Evolutionary conservation across 2,329 filamentous ascomycete genomes (phyloP).

Genomic region (Corynespora cassiicola): DNA sequence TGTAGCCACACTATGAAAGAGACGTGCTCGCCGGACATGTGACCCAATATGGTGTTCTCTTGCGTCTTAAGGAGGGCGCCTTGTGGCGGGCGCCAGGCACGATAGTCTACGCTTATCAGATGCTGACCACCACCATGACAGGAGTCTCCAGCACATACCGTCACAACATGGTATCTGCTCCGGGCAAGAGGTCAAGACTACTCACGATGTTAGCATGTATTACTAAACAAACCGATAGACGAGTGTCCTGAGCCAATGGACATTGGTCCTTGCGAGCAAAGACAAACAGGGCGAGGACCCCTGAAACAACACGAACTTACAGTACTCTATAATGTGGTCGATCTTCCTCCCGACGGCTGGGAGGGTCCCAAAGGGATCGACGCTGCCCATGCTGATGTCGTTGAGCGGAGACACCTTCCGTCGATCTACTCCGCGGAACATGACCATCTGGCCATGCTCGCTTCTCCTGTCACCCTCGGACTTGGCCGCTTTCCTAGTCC

Average conservation of each 20-base stretch:
- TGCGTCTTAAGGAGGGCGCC: not conserved
- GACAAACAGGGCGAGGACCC: not conserved
- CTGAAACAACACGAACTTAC: slow-evolving; percentile 11
- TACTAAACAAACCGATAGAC: not conserved
- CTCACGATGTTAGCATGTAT: slow-evolving; percentile 4
- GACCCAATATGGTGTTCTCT: slow-evolving; percentile 26
- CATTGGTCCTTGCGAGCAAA: not conserved
- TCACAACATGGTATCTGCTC: slow-evolving; percentile 26
- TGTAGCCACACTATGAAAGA: slow-evolving; percentile 28
- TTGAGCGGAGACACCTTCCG: not conserved
- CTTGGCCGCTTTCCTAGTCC: slow-evolving; percentile 3
- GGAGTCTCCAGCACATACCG: slow-evolving; percentile 14
- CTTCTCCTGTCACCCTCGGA: slow-evolving; percentile 8
- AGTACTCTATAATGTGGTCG: slow-evolving; percentile 31
- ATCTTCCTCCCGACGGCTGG: slow-evolving; percentile 25
- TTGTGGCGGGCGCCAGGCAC: slow-evolving; percentile 19
- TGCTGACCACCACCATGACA: too few relatives aligned
- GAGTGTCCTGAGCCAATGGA: too few relatives aligned
- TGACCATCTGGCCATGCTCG: not conserved
- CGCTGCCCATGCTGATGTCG: slow-evolving; percentile 8
- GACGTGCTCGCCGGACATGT: slow-evolving; percentile 22
- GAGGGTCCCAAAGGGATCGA: slow-evolving; percentile 26
- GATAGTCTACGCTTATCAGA: too few relatives aligned
- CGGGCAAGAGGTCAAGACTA: slow-evolving; percentile 26
- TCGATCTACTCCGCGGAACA: too few relatives aligned